These are phyloP conservation scores for Starmerella etchellsii DNA, from an alignment of 805 yeast species.

Conservation along the genomic window DNA sequence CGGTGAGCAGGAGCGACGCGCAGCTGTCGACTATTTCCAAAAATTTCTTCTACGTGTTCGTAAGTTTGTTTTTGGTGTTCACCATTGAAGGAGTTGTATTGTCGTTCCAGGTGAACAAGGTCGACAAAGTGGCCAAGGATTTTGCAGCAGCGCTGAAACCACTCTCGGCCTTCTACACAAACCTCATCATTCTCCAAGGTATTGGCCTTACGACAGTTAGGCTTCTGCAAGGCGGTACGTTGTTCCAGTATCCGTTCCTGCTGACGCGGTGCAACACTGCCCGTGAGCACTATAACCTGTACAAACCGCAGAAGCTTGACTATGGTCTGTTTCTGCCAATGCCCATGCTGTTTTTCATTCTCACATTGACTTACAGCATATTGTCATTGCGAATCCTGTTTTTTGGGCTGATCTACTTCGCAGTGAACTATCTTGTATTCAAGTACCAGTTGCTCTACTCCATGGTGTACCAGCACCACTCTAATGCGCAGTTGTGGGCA, in stretches of 20 bases:
- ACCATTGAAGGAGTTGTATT: slow-evolving; percentile 82
- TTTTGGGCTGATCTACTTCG: slow-evolving; percentile 72
- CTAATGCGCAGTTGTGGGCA: slow-evolving; percentile 96
- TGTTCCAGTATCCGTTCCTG: slow-evolving; percentile 61
- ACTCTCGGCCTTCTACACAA: slow-evolving; percentile 79
- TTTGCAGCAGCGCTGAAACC: slow-evolving; percentile 71
- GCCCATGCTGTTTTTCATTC: slow-evolving; percentile 72
- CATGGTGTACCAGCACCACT: slow-evolving; percentile 89
- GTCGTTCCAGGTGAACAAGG: slow-evolving; percentile 60
- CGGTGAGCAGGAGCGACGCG: slow-evolving; percentile 81
- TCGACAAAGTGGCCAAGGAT: slow-evolving; percentile 75
- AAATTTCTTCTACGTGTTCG: slow-evolving; percentile 88
- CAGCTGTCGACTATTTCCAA: slow-evolving; percentile 81
- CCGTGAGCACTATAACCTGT: slow-evolving; percentile 59
- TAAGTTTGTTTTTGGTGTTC: slow-evolving; percentile 83
- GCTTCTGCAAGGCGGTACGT: slow-evolving; percentile 64
- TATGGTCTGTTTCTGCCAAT: slow-evolving; percentile 88
- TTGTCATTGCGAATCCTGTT: slow-evolving; percentile 76
- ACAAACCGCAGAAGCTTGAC: slow-evolving; percentile 82
- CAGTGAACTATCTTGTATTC: slow-evolving; percentile 76
- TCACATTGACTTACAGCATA: slow-evolving; percentile 76
- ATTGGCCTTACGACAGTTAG: slow-evolving; percentile 84
- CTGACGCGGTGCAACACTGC: slow-evolving; percentile 61
- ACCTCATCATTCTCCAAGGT: slow-evolving; percentile 66
- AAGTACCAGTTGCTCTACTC: slow-evolving; percentile 84